Evolutionary conservation across 257 asterid genomes (phyloP), one percentile per base, ranked within the genome.

Genomic region (Fraxinus excelsior): DNA sequence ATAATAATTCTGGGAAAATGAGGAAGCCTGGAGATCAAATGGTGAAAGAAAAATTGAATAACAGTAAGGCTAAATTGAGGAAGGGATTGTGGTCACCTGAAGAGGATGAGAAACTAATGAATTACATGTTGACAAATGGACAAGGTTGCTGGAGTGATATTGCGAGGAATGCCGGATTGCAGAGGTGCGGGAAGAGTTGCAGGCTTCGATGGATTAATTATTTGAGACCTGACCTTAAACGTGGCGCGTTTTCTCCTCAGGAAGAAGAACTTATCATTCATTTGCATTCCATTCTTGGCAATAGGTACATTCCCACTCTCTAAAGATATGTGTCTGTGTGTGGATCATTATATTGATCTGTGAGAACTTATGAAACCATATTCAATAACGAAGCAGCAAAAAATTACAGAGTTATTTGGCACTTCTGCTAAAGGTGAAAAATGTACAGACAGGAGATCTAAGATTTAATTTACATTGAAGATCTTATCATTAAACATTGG

Each of bases 131-230:
- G 76, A 87, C 76, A 1, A 93, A 85, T 65, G 97, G 98, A 7
- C 94, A 91, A 76, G 98, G 98, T 0, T 93, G 98, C 37, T 93
- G 98, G 98, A 91, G 94, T 37, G 98, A 93, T 82, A 91, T 91
- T 56, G 98, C 98, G 0, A 76, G 97, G 67, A 91, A 93, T 77
- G 98, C 97, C 0, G 97, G 94, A 1, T 78, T 93, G 4, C 91
- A 78, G 78, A 87, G 97, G 71, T 93, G 97, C 69, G 97, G 97
- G 0, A 93, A 93, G 81, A 93, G 97, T 69, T 91, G 97, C 69
- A 87, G 97, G 2, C 87, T 93, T 1, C 80, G 97, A 1, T 92
- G 97, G 97, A 91, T 91, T 60, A 93, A 93, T 71, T 93, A 93
- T 79, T 88, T 93, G 51, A 70, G 98, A 29, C 98, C 98, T 0